Evolutionary conservation across 108 stramenopile genomes (phyloP).

Genomic region (Cyclostephanos tholiformis): DNA sequence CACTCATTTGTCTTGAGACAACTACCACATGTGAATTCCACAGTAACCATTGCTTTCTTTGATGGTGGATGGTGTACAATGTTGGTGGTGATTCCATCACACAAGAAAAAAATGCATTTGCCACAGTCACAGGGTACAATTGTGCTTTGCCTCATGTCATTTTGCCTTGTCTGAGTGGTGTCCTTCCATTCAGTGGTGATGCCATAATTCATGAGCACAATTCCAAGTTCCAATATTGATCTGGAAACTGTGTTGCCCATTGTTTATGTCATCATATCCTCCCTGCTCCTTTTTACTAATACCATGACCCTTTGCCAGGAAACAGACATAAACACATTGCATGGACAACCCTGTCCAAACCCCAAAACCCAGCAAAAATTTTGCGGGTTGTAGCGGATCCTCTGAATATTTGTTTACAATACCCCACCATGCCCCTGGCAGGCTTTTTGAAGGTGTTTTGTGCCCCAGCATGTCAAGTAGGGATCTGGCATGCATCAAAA

Average conservation of each 20-base stretch:
- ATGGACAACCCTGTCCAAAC: conserved; percentile 11
- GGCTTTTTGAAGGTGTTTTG: too few relatives aligned
- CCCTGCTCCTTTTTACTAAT: background rate
- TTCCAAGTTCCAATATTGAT: conserved; percentile 15
- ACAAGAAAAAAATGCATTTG: conserved; percentile 17
- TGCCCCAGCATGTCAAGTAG: too few relatives aligned
- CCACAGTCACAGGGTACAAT: conserved; percentile 21
- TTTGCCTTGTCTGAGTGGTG: background rate
- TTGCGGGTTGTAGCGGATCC: background rate
- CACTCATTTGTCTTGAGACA: too few relatives aligned
- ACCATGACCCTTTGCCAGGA: background rate
- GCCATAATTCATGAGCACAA: conserved; percentile 21
- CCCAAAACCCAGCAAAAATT: conserved; percentile 1
- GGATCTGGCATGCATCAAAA: too few relatives aligned
- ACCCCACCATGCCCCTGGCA: too few relatives aligned
- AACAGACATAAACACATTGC: background rate
- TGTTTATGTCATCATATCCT: background rate
- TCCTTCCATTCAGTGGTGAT: conserved; percentile 19
- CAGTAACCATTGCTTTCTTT: too few relatives aligned
- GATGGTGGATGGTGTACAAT: too few relatives aligned
- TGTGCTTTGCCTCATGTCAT: conserved; percentile 12
- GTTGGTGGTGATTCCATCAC: background rate
- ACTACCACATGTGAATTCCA: too few relatives aligned
- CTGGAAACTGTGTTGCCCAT: conserved; percentile 8
- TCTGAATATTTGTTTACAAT: background rate